Conservation (phyloP, 1,139 yeast species). For the Scheffersomyces titani region DNA sequence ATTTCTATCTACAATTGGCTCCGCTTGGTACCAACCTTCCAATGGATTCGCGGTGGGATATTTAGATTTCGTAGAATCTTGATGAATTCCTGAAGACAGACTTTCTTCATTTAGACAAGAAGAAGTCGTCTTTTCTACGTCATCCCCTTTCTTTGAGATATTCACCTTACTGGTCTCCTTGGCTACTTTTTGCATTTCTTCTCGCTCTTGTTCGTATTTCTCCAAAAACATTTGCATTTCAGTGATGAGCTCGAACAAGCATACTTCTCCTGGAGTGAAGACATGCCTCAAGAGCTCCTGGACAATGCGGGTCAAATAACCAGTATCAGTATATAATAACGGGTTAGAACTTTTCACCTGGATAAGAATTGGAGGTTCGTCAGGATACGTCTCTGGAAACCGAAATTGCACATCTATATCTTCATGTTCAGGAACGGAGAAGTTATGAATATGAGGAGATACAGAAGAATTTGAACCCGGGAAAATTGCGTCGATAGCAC, state of each 20-base stretch:
- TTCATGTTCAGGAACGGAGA: conserved; percentile 66
- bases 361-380: conserved; percentile 55
- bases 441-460: conserved; percentile 45
- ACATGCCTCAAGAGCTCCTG: conserved; percentile 50
- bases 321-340: conserved; percentile 39
- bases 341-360: conserved; percentile 45
- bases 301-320: conserved; percentile 45
- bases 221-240: conserved; percentile 58
- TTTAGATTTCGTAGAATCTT: conserved; percentile 1
- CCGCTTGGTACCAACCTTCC: conserved; percentile 74
- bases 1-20: conserved; percentile 77
- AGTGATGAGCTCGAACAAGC: conserved; percentile 74
- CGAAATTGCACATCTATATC: conserved; percentile 59
- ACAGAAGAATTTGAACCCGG: conserved; percentile 51
- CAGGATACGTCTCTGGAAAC: conserved; percentile 74
- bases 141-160: background rate
- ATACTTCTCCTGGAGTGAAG: conserved; percentile 64
- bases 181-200: background rate
- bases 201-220: conserved; percentile 25
- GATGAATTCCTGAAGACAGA: background rate
- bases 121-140: background rate
- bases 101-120: background rate
- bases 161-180: background rate
- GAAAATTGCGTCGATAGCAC: conserved; percentile 86
- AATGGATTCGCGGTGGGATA: conserved; percentile 38